Evolutionary conservation across 129 eudicot genomes (phyloP), one percentile per base, ranked within the genome.

Genomic region (Silybum marianum): DNA sequence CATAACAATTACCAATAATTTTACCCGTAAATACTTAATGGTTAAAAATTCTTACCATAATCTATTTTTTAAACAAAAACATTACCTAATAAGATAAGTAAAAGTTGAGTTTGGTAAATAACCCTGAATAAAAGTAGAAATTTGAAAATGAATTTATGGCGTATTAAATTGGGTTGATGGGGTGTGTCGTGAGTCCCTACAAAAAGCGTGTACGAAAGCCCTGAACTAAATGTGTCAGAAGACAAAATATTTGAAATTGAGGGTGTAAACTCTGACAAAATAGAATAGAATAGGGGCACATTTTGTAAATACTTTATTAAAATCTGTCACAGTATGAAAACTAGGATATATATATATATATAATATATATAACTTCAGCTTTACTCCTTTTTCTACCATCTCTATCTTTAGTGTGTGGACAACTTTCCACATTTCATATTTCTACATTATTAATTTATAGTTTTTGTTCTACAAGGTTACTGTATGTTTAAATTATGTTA

Each of bases 221-320:
- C 82, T 77, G 82, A 78, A 78, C 69, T 25, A 77, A 83, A 46
- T 60, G 38, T 75, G 86, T 77, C 86, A 83, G 86, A 83, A 77
- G 86, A 72, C 82, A 81, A 67, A 19, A 30, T 44, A 71, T 83
- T 77, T 77, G 86, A 83, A 83, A 26, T 62, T 40, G 74, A 77
- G 74, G 86, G 78, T 63, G 82, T 77, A 78, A 83, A 77, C 82
- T 83, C 86, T 83, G 86, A 83, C 86, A 78, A 26, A 60, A 71
- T 68, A 72, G 46, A 83, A 77, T 83, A 83, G 66, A 71, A 76
- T 51, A 40, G 73, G 82, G 74, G 69, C 65, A 77, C 14, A 39
- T 77, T 40, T 77, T 71, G 60, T 42, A 71, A 71, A 71, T 39
- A 51, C 38, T 71, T 83, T 63, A 60, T 83, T 44, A 71, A 71